Evolutionary conservation across 495 filamentous ascomycete species (phyloP).

Genomic region (Aspergillus taichungensis): DNA sequence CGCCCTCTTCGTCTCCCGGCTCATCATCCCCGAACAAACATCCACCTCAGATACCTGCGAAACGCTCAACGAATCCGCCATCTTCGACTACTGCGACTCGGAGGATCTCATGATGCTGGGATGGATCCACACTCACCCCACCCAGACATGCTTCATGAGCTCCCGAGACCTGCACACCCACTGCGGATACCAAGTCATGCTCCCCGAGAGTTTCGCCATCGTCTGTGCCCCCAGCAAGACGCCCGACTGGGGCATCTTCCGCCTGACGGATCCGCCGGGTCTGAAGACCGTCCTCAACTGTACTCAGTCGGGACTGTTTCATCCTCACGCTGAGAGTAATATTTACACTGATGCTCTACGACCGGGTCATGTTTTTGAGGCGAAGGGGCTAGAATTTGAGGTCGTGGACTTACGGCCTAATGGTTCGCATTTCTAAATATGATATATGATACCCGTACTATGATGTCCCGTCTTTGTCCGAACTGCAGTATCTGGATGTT

Average conservation of each 20-base stretch:
- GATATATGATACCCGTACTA: slow-evolving; percentile 7
- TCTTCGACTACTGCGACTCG: slow-evolving; percentile 79
- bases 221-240: slow-evolving; percentile 81
- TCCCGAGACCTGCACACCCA: slow-evolving; percentile 90
- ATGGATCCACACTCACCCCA: slow-evolving; percentile 98
- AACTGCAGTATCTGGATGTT: background rate
- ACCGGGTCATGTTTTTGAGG: slow-evolving; percentile 81
- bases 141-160: slow-evolving; percentile 97
- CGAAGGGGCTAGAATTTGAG: slow-evolving; percentile 61
- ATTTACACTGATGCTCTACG: slow-evolving; percentile 79
- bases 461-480: background rate
- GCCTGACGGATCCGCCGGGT: slow-evolving; percentile 86
- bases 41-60: slow-evolving; percentile 90
- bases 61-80: slow-evolving; percentile 69
- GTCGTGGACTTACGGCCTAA: slow-evolving; percentile 67
- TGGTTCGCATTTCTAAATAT: slow-evolving; percentile 11
- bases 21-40: slow-evolving; percentile 86
- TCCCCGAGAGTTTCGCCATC: slow-evolving; percentile 91
- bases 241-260: slow-evolving; percentile 86
- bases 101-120: slow-evolving; percentile 85
- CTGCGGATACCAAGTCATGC: slow-evolving; percentile 84
- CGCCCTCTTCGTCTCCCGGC: slow-evolving; percentile 77
- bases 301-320: slow-evolving; percentile 67
- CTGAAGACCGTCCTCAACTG: slow-evolving; percentile 72
- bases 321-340: slow-evolving; percentile 62